Percentiles rank a stretch among this genome's conserved stretches.
phyloP scores from a whole-genome alignment of 345 rosid genomes.

The Turnera subulata region DNA sequence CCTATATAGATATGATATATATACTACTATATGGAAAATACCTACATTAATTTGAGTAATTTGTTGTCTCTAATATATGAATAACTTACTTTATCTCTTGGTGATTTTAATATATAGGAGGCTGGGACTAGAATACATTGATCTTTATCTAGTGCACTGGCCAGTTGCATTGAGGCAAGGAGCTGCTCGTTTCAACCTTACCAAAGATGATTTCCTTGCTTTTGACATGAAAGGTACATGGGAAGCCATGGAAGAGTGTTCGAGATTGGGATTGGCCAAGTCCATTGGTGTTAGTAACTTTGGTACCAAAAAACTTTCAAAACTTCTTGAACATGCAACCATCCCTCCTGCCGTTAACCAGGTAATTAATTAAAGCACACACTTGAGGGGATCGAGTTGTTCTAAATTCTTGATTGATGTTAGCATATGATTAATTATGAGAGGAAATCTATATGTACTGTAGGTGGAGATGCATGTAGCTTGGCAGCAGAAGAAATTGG shows the following conservation, averaged over 20 bases:
- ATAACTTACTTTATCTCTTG: too few relatives aligned
- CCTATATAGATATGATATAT: too few relatives aligned
- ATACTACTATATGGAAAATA: too few relatives aligned
- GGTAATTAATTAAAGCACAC: slow-evolving; percentile 14
- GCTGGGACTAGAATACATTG: slow-evolving; percentile 34
- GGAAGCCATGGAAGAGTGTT: slow-evolving; percentile 46
- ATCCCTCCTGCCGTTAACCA: slow-evolving; percentile 41
- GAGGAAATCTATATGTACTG: background rate
- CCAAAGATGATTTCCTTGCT: slow-evolving; percentile 12
- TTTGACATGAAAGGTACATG: slow-evolving; percentile 26
- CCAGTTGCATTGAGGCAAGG: slow-evolving; percentile 32
- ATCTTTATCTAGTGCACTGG: slow-evolving; percentile 38
- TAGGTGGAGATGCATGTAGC: slow-evolving; percentile 38
- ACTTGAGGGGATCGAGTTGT: too few relatives aligned
- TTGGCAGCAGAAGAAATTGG: slow-evolving; percentile 37
- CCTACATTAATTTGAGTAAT: too few relatives aligned
- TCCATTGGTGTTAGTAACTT: slow-evolving; percentile 44
- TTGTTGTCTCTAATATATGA: too few relatives aligned
- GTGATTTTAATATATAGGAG: too few relatives aligned
- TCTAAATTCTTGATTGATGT: background rate
- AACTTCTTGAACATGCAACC: slow-evolving; percentile 21
- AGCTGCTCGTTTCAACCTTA: background rate
- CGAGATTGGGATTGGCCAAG: slow-evolving; percentile 28
- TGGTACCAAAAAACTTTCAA: slow-evolving; percentile 29
- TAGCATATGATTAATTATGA: background rate